Percentiles rank a stretch among this genome's conserved stretches.
These are phyloP conservation scores for Tetrapisispora pingtungensis DNA, from an alignment of 805 yeast genomes.

Conservation along the genomic window DNA sequence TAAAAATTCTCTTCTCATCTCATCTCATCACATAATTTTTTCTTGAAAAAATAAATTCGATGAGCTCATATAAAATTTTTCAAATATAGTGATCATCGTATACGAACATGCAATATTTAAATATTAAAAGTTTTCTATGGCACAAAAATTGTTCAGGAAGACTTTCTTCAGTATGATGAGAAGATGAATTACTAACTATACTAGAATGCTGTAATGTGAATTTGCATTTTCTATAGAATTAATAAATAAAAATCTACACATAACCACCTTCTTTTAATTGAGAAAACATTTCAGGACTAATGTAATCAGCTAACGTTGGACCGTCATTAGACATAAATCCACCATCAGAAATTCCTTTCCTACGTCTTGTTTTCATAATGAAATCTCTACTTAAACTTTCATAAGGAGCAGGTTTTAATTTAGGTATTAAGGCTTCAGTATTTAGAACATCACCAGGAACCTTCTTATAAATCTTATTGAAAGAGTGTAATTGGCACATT, in stretches of 20 bases:
- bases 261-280: conserved; percentile 45
- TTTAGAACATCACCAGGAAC: conserved; percentile 94
- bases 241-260: conserved; percentile 1
- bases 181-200: no score
- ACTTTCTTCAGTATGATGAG: no score
- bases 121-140: no score
- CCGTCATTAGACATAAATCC: conserved; percentile 25
- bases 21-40: conserved; percentile 19
- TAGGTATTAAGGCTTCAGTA: conserved; percentile 47
- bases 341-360: conserved; percentile 77
- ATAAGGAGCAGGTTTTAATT: conserved; percentile 64
- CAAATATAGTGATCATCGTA: neutral
- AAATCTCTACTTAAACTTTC: conserved; percentile 77
- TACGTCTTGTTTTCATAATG: conserved; percentile 74
- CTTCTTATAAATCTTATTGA: conserved; percentile 48
- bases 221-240: no score
- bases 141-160: no score
- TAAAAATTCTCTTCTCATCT: neutral
- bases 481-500: conserved; percentile 53
- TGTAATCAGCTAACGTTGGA: conserved; percentile 45
- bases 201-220: no score
- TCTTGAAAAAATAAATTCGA: neutral
- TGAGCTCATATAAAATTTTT: conserved; percentile 4
- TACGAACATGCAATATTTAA: no score
- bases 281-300: conserved; percentile 49